Conservation (phyloP, 352 stramenopile genomes). For the Globisporangium lucens region DNA sequence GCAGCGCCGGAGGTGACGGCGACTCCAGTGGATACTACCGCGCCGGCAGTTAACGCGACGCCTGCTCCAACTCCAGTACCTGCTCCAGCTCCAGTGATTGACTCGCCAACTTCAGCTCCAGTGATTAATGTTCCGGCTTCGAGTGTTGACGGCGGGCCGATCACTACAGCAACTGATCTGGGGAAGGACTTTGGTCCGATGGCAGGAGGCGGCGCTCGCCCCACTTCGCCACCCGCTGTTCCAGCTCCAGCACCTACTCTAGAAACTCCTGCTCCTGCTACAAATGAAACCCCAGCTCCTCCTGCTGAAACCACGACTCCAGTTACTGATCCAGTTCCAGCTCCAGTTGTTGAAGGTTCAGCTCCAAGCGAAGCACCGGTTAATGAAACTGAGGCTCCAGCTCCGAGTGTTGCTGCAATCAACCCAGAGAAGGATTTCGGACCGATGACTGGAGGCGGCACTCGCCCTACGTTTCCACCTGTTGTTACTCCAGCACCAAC, state of each 20-base stretch:
- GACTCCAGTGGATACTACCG: not conserved
- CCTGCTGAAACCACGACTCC: not conserved
- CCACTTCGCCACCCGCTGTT: not conserved
- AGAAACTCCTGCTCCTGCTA: not conserved
- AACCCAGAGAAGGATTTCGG: not conserved
- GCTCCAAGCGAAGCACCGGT: not conserved
- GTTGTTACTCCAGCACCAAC: not conserved
- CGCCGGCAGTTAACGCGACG: not conserved
- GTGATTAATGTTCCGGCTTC: not conserved
- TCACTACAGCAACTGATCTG: not conserved
- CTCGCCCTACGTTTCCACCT: not conserved
- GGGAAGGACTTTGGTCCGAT: conserved; percentile 1
- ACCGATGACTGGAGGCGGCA: conserved; percentile 1
- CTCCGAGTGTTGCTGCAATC: not conserved
- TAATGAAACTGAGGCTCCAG: not conserved
- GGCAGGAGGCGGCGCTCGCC: not conserved
- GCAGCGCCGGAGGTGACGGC: not conserved
- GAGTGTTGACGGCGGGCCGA: not conserved
- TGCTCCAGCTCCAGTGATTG: not conserved
- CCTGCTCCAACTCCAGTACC: not conserved
- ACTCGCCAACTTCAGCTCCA: not conserved
- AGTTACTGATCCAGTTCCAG: not conserved
- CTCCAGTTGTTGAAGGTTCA: not conserved
- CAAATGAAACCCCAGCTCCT: not conserved
- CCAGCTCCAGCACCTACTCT: not conserved